Evolutionary conservation across 2,329 filamentous ascomycete species (phyloP), one percentile per base, ranked within the genome.

Genomic region (Aureobasidium uvarum): DNA sequence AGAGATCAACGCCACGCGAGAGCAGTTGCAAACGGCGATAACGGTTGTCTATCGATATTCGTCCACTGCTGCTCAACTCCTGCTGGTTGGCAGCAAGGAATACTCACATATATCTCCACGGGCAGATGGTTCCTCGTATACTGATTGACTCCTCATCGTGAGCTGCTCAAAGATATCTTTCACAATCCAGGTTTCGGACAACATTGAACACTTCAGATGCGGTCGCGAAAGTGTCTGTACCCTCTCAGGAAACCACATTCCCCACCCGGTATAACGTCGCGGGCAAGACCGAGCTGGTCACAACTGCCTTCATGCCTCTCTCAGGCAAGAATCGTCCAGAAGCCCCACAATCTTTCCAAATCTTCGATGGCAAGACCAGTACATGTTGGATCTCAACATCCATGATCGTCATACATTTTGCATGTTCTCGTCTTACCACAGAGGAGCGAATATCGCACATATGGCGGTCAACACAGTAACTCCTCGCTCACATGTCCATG

Each of bases 21-120:
- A 52, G 36, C 46, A 33, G 59, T 51, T 62, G 36, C 2, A 5
- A 62, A 62, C 59, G 59, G 59, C 8, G 10, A 31, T 13, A 62
- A 62, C 59, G 59, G 59, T 33, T 43, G 59, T 52, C 38, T 62
- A 62, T 62, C 59, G 59, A 62, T 62, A 52, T 62, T 38, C 41
- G 14, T 18, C 46, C 59, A 20, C 36, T 31, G 23, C 25, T 25
- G 14, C n/a, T 23, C 58, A 39, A 39, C 14, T 13, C 31, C 5
- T 28, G n/a, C 20, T 46, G 6, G 3, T 39, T 18, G n/a, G 13
- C 13, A 4, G n/a, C 33, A 20, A 25, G 8, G 43, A 14, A n/a
- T 50, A n/a, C 43, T 43, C 23, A 33, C 33, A 18, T 8, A 8
- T 8, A 13, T 25, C 13, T 20, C 31, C 1, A 18, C n/a, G 1